Evolutionary conservation across 331 rosid species (phyloP), one percentile per base, ranked within the genome.

Genomic region (Prunus yedoensis): DNA sequence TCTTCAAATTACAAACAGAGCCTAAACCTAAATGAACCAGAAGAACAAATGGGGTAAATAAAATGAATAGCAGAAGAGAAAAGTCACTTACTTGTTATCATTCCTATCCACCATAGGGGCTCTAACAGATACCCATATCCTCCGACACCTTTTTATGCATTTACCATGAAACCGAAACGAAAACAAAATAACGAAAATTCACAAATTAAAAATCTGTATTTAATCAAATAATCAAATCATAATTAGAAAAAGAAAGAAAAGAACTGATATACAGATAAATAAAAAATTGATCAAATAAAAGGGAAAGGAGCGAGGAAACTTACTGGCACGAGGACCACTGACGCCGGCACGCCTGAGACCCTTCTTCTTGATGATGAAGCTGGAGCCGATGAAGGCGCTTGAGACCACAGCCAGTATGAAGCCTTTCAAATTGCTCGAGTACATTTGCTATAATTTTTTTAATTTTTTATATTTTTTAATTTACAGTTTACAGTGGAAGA

Each of bases 311-410:
- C 2, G 61, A 11, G 69, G 7, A 14, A 41, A 64, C 79, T 12
- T 12, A 93, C 98, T 77, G 35, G 97, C 97, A 49, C 89, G 76
- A 53, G 90, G 81, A 20, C 91, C 91, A 3, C 53, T 77, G 8
- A 70, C 80, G 13, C 89, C 84, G 9, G 88, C 98, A 25, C 88
- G 88, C 63, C 80, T 85, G 74, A 93, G 98, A 74, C 98, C 98
- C 85, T 87, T 84, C 80, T 93, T 93, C 94, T 93, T 93, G 78
- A 93, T 87, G 80, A 93, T 89, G 86, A 93, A 93, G 74, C 98
- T 93, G 61, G 93, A 82, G 27, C 98, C 98, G 38, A 93, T 91
- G 68, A 93, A 93, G 77, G 85, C 96, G 66, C 98, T 86, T 11
- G 98, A 93, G 68, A 84, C 81, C 56, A 87, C 77, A 14, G 98